Evolutionary conservation across 140 eudicot species (phyloP), one percentile per base, ranked within the genome.

Genomic region (Anethum foeniculum): DNA sequence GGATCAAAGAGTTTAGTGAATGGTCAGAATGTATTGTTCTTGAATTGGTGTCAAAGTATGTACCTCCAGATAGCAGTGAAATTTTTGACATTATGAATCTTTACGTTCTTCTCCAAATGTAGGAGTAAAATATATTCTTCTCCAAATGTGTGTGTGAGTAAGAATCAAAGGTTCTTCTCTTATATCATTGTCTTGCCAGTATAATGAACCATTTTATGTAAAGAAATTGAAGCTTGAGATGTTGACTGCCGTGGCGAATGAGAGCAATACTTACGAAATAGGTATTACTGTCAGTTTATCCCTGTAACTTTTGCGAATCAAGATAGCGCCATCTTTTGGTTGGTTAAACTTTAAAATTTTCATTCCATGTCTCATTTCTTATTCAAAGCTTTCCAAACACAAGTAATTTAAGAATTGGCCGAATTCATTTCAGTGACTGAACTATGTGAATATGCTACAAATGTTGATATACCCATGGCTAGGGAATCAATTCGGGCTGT

Each of bases 401-500:
- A 60, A 64, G 81, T 88, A 78, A 81, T 78, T 28, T 19, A 49
- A 65, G 36, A 19, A 3, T 74, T 80, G 5, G 16, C 62, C 32
- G 71, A 43, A 48, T 46, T 23, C 18, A 32, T 81, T 83, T 67
- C 85, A 95, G 99, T 95, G 92, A 95, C 99, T 34, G 99, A 95
- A 86, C 86, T 95, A 81, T 95, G 99, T 6, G 99, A 95, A 86
- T 95, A 95, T 88, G 99, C 92, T 83, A 97, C 97, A 80, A 95
- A 95, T 86, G 99, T 95, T 81, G 99, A 95, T 85, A 91, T 95
- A 83, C 93, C 99, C 13, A 95, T 95, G 84, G 99, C 99, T 71
- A 90, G 99, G 84, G 99, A 95, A 81, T 95, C 99, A 76, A 95
- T 95, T 36, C 87, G 99, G 85, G 99, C 97, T 79, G 99, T 94